These are phyloP conservation scores for Rhipidocladum racemiflorum DNA, from an alignment of 176 grass and related monocot species.

Conservation along the genomic window DNA sequence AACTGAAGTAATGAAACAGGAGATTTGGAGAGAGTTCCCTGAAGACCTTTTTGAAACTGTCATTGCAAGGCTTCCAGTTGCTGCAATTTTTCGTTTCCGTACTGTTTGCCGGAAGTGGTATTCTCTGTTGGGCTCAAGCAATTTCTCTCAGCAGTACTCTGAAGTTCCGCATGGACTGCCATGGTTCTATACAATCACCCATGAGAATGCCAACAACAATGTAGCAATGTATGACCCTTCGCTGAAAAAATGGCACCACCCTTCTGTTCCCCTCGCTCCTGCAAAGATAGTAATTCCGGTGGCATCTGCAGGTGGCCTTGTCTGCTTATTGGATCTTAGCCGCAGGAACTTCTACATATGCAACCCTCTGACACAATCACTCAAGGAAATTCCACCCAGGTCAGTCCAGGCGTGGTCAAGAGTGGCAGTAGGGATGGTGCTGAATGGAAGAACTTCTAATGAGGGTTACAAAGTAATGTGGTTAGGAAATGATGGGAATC, in stretches of 20 bases:
- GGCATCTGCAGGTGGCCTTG: constrained; percentile 88
- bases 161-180: constrained; percentile 56
- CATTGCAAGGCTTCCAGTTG: constrained; percentile 76
- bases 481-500: constrained; percentile 60
- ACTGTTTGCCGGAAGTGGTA: constrained; percentile 84
- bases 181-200: constrained; percentile 92
- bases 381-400: constrained; percentile 82
- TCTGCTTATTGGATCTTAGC: constrained; percentile 87
- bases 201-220: constrained; percentile 68
- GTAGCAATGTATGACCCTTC: constrained; percentile 82
- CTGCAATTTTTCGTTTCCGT: constrained; percentile 79
- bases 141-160: constrained; percentile 59
- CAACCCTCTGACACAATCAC: constrained; percentile 77
- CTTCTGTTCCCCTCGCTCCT: constrained; percentile 56
- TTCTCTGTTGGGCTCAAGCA: constrained; percentile 65
- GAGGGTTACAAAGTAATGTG: constrained; percentile 92
- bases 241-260: constrained; percentile 76
- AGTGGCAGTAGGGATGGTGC: constrained; percentile 85
- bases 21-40: constrained; percentile 90
- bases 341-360: constrained; percentile 79
- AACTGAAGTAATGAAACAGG: constrained; percentile 57
- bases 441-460: constrained; percentile 55
- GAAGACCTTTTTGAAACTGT: constrained; percentile 88
- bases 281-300: constrained; percentile 78
- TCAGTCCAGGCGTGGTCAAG: constrained; percentile 76